Percentiles rank a stretch among this genome's conserved stretches.
Conservation (phyloP, 495 filamentous ascomycete genomes). For the Lasiosphaeria ovina region DNA sequence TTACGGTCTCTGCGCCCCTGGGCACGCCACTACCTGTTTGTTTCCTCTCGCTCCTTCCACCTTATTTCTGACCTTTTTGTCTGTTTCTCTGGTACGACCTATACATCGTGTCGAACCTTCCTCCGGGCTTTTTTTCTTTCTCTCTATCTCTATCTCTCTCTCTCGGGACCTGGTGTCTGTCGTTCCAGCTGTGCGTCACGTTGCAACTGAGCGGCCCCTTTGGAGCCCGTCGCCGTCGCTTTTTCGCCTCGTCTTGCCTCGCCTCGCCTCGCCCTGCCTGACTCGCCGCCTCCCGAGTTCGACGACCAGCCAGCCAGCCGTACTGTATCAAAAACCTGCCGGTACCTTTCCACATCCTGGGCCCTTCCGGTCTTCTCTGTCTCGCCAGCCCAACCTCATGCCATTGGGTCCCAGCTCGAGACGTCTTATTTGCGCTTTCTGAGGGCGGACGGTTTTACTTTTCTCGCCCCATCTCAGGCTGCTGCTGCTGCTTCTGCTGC, state of each 20-base stretch:
- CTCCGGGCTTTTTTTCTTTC: conserved; percentile 9
- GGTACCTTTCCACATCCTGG: no score
- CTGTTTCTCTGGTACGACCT: conserved; percentile 8
- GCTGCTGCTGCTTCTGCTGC: no score
- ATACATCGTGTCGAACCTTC: conserved; percentile 3
- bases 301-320: no score
- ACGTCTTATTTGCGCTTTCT: no score
- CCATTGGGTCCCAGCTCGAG: no score
- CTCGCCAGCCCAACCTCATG: no score
- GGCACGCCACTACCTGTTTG: conserved; percentile 9
- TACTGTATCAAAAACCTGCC: no score
- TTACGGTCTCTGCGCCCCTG: conserved; percentile 5
- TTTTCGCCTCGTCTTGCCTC: background rate
- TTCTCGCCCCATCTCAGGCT: no score
- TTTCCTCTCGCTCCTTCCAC: conserved; percentile 20
- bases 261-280: background rate
- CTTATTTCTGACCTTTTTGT: conserved; percentile 6
- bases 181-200: background rate
- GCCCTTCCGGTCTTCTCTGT: no score
- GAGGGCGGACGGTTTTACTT: no score
- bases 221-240: no score
- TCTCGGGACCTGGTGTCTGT: conserved; percentile 7
- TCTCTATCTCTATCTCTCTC: conserved; percentile 10
- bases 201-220: background rate
- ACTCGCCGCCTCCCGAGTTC: background rate